Base-by-base conservation (phyloP, 2,329 filamentous ascomycete genomes). In the Madurella fahalii region DNA sequence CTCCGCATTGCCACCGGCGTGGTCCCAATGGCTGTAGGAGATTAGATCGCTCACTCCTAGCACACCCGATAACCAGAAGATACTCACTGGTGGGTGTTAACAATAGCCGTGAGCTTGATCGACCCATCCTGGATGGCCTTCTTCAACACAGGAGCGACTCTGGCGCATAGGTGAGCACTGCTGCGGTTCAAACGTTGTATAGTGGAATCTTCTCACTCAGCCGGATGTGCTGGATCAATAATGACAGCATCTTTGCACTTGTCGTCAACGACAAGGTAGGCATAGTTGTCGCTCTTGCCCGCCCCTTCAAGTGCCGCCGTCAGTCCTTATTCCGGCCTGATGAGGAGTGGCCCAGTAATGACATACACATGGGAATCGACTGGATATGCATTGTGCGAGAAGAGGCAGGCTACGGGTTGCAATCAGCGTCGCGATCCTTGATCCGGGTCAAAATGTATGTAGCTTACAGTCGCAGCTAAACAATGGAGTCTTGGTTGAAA, bases 71-170 rank as follows among this genome's bases (percentile, higher is more conserved):
- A 9, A 41, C 15, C 30, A 8, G 13, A 37, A 18, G 20, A n/a
- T n/a, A 72, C 89, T 72, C 76, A 96, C 92, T 97, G 93, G 67
- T 99, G 94, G 1, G 94, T 99, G 69, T 99, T 99, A 65, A 97
- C 85, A 67, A 99, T 95, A 47, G 86, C 89, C 20, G 81, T 91
- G 58, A 99, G 74, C 64, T 95, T 92, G 67, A 96, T 90, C 63
- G 83, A 81, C 15, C 87, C 86, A 18, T 77, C 74, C 40, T 84
- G 73, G 5, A 89, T 86, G 56, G 89, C 85, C 61, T 91, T 80
- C 68, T 93, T 86, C 50, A 99, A 73, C 15, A 85, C 71, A 0
- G 83, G 83, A 0, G 76, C 71, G 45, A 86, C 82, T 63, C 83
- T 86, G 46, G 2, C 2, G 57, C 5, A 43, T 18, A 18, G 5